Base-by-base conservation (phyloP, 257 asterid species). In the Cordia subcordata region DNA sequence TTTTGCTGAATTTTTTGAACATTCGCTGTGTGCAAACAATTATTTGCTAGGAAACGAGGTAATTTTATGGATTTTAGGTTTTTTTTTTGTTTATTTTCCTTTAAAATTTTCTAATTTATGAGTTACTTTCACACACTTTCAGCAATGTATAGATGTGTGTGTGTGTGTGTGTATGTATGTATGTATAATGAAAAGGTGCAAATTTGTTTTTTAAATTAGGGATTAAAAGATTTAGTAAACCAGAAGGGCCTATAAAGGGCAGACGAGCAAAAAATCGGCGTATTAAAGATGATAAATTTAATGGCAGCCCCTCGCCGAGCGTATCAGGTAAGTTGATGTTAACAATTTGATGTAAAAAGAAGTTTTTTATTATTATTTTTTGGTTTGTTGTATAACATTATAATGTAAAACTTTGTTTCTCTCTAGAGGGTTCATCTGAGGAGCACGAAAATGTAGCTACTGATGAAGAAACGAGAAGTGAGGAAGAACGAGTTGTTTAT, bases 371-470 rank as follows among this genome's bases (percentile, higher is more conserved):
- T 39, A 4, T 10, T 8, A 9, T 42, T 16, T 17, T 33, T 58
- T 10, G 14, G 0, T 12, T 19, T 11, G 4, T 57, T 49, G n/a
- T 11, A 18, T 19, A 14, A 53, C 58, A 9, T 22, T 19, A 33
- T 39, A 59, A 54, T 1, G 4, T 27, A 23, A 39, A 54, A 27
- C 6, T 27, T 27, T 42, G 1, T 3, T 42, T 47, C 20, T 37
- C 23, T 61, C 20, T 63, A 76, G 92, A 57, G 61, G 73, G 72
- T 20, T 68, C 64, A 38, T 32, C 58, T 3, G 74, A 80, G 56
- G 77, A 72, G 47, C 58, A 67, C 57, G 53, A 33, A 44, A 75
- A 78, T 15, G 53, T 62, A 20, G 78, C 64, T 64, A 70, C 66
- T 14, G 87, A 77, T 57, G 61, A 49, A 22, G 81, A 53, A 58